A percentile compares a stretch with the other conserved stretches of the same genome.
These are phyloP conservation scores for Gynostemma pentaphyllum DNA, from an alignment of 306 rosid species.

Conservation along the genomic window DNA sequence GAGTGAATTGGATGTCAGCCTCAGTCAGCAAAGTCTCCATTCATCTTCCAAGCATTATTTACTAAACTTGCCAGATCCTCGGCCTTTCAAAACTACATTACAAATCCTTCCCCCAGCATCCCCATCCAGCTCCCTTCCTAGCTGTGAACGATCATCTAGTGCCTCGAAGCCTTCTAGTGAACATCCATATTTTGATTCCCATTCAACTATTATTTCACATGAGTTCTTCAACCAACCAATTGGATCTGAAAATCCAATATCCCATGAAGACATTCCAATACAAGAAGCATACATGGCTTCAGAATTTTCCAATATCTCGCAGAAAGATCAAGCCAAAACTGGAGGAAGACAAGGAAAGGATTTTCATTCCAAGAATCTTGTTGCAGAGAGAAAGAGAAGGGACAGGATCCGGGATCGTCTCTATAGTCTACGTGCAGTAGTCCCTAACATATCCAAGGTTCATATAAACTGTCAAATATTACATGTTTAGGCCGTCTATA, in stretches of 20 bases:
- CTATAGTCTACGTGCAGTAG: conserved; percentile 51
- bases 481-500: background rate
- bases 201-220: conserved; percentile 10
- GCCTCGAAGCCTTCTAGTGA: conserved; percentile 46
- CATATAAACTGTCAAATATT: background rate
- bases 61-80: conserved; percentile 11
- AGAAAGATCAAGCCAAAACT: conserved; percentile 17
- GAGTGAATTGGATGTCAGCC: conserved; percentile 16
- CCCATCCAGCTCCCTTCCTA: conserved; percentile 27
- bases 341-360: conserved; percentile 21
- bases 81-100: conserved; percentile 17
- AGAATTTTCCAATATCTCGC: conserved; percentile 17
- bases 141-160: conserved; percentile 46
- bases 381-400: conserved; percentile 79
- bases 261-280: conserved; percentile 18
- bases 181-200: conserved; percentile 26
- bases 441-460: conserved; percentile 85
- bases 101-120: conserved; percentile 16
- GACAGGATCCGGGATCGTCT: conserved; percentile 40
- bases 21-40: conserved; percentile 17
- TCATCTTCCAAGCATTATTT: conserved; percentile 12
- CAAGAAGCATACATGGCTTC: conserved; percentile 16
- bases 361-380: conserved; percentile 54
- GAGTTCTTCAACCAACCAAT: conserved; percentile 16
- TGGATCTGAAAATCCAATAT: conserved; percentile 10